Evolutionary conservation across 75 land plant species (phyloP).

Genomic region (Adiantum capillusveneris): DNA sequence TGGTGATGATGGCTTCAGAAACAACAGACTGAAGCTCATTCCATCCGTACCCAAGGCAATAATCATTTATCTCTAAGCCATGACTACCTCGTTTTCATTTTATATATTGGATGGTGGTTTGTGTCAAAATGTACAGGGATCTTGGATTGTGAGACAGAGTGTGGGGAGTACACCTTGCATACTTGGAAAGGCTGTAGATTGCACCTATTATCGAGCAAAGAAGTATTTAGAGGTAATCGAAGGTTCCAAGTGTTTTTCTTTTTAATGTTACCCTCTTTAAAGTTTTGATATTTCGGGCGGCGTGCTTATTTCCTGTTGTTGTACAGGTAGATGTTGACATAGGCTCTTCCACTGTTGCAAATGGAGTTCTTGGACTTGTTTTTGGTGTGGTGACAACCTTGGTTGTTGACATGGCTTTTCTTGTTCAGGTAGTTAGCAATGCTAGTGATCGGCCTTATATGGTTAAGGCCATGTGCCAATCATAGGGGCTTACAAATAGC

Average conservation of each 20-base stretch:
- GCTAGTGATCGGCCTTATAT: too few relatives aligned
- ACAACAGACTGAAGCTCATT: conserved; percentile 80
- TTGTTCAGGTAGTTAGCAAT: conserved; percentile 83
- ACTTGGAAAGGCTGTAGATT: conserved; percentile 88
- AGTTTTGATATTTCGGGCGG: too few relatives aligned
- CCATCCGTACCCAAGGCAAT: conserved; percentile 89
- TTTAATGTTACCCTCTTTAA: too few relatives aligned
- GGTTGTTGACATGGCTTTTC: conserved; percentile 96
- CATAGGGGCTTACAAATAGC: too few relatives aligned
- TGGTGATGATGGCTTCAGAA: conserved; percentile 90
- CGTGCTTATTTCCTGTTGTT: too few relatives aligned
- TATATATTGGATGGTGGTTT: not conserved
- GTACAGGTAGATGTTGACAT: conserved; percentile 89
- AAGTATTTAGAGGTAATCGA: conserved; percentile 63
- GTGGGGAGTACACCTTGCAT: conserved; percentile 93
- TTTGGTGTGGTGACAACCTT: conserved; percentile 76
- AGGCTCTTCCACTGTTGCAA: conserved; percentile 92
- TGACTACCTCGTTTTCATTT: conserved; percentile 5
- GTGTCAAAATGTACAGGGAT: conserved; percentile 46
- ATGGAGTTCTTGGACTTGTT: conserved; percentile 93
- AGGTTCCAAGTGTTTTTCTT: too few relatives aligned
- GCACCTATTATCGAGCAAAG: conserved; percentile 72
- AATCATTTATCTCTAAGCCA: not conserved
- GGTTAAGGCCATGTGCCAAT: too few relatives aligned
- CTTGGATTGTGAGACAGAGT: conserved; percentile 97